Conservation (phyloP, 2,329 filamentous ascomycete genomes). For the Fonsecaea multimorphosa region DNA sequence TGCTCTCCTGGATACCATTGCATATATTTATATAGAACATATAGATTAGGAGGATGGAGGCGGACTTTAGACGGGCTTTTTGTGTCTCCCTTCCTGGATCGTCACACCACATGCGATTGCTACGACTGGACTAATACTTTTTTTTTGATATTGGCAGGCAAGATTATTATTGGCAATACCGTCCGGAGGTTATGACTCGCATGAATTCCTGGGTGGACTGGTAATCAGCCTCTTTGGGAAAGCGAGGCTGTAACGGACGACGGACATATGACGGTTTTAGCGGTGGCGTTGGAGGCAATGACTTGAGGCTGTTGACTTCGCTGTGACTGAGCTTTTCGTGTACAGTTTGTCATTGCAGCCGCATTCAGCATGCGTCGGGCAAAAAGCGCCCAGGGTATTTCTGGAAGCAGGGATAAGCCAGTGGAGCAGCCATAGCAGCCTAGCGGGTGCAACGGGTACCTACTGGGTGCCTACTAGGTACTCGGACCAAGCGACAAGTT, state of each 20-base stretch:
- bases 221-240: conserved; percentile 7
- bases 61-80: not conserved
- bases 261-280: not conserved
- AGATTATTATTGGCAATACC: conserved; percentile 31
- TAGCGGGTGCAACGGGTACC: not conserved
- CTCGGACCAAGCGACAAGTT: not conserved
- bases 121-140: conserved; percentile 34
- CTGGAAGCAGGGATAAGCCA: not conserved
- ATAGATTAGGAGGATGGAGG: conserved; percentile 1
- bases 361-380: not conserved
- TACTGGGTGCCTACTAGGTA: too few relatives aligned
- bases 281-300: conserved; percentile 2
- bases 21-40: conserved; percentile 14
- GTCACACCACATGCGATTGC: conserved; percentile 11
- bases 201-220: conserved; percentile 33
- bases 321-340: too few relatives aligned
- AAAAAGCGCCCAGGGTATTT: not conserved
- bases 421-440: not conserved
- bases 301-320: not conserved
- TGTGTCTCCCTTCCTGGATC: not conserved
- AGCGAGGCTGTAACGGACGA: not conserved
- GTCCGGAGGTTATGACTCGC: conserved; percentile 17
- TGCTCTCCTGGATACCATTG: not conserved
- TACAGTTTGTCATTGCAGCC: not conserved
- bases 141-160: conserved; percentile 27